Percentiles rank a stretch among this genome's conserved stretches.
Conservation (phyloP, 371 early-diverging fungal species). For the Lichtheimia ornata region DNA sequence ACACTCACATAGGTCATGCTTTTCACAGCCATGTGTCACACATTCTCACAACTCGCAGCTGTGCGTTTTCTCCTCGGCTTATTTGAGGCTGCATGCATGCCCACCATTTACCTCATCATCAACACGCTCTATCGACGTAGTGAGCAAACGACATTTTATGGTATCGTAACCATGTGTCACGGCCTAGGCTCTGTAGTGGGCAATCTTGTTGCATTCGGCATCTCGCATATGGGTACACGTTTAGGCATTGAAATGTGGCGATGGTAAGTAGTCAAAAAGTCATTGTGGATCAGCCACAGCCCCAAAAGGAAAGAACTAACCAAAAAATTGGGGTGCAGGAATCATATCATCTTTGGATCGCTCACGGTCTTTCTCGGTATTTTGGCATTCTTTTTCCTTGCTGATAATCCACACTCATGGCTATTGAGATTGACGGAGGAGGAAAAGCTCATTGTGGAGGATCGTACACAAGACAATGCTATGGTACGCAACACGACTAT, state of each 20-base stretch:
- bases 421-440: conserved; percentile 29
- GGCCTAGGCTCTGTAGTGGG: conserved; percentile 31
- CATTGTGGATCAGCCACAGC: neutral
- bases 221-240: conserved; percentile 22
- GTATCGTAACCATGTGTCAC: conserved; percentile 22
- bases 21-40: conserved; percentile 23
- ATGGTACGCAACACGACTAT: conserved; percentile 26
- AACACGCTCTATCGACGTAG: conserved; percentile 35
- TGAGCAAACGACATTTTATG: conserved; percentile 29
- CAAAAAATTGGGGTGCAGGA: conserved; percentile 18
- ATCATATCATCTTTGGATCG: conserved; percentile 38
- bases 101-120: conserved; percentile 29
- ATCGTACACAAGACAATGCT: conserved; percentile 36
- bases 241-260: conserved; percentile 25
- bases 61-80: conserved; percentile 34
- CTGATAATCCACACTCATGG: conserved; percentile 28
- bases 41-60: conserved; percentile 28
- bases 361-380: conserved; percentile 31
- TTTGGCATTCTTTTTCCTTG: conserved; percentile 27
- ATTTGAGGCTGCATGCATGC: conserved; percentile 35
- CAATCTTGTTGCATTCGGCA: conserved; percentile 28
- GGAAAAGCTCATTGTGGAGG: conserved; percentile 34
- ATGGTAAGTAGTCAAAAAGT: conserved; percentile 14
- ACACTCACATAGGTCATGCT: conserved; percentile 11
- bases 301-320: neutral